Percentiles rank a stretch among this genome's conserved stretches.
These are phyloP conservation scores for Cucumis sativus DNA, from an alignment of 306 rosid genomes.

Conservation along the genomic window Cucumber_9930_V3 NC_026660.2:17493501-17494000, in stretches of 20 bases:
- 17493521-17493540: constrained; percentile 63
- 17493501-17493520: constrained; percentile 44
- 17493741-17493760: background rate
- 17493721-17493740: background rate
- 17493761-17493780: background rate
- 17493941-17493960: too few species aligned
- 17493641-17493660: background rate
- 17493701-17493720: background rate
- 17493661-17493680: background rate
- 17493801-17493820: background rate
- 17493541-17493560: constrained; percentile 45
- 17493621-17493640: background rate
- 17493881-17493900: too few species aligned
- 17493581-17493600: constrained; percentile 49
- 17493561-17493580: constrained; percentile 60
- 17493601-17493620: constrained; percentile 18
- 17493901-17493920: too few species aligned
- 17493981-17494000: too few species aligned
- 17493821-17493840: background rate
- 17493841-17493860: background rate
- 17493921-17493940: too few species aligned
- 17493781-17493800: background rate
- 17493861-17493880: too few species aligned
- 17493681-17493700: background rate
- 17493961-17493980: too few species aligned